Base-by-base conservation (phyloP, 2,329 filamentous ascomycete species). In the Cladosporium halotolerans region DNA sequence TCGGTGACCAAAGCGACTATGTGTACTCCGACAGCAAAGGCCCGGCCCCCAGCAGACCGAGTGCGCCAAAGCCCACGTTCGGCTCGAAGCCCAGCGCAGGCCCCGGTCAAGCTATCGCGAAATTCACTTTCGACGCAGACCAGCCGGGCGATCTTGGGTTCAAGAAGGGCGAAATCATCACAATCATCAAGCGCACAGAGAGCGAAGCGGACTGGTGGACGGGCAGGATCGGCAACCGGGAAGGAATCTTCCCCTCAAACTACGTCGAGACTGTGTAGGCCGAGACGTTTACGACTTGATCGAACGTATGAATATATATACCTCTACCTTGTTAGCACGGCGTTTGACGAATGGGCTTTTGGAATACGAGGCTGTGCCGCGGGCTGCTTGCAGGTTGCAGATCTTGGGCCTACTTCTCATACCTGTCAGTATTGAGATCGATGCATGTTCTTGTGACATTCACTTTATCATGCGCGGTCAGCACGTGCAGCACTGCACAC, bases 201-300 rank as follows among this genome's bases (percentile, higher is more conserved):
- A 96, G 87, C 62, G 87, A 89, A 55, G 91, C 90, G 54, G 92
- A 97, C 70, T 97, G 92, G 92, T 97, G 92, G 93, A 97, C 92
- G 14, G 93, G 93, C 23, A 85, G 86, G 72, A 84, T 96, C 65
- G 91, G 91, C 31, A 80, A 83, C 60, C 81, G 84, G 62, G 88
- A 91, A 52, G 93, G 93, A 36, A 95, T 96, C 60, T 99, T 99
- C 72, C 93, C 93, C 0, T 60, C 57, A 39, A 68, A 68, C 57
- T 68, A 68, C 44, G 65, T 68, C 23, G 62, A 68, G 54, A 53
- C 51, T 53, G 51, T 53, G 14, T 53, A 34, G 31, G 16, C 23
- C 9, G 9, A 13, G 8, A n/a, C 7, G 13, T 32, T 32, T 14
- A 11, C 23, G 34, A 36, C n/a, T 38, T 47, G 42, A 49, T 13